Conservation (phyloP, 805 yeast species). For the Metschnikowia matae region DNA sequence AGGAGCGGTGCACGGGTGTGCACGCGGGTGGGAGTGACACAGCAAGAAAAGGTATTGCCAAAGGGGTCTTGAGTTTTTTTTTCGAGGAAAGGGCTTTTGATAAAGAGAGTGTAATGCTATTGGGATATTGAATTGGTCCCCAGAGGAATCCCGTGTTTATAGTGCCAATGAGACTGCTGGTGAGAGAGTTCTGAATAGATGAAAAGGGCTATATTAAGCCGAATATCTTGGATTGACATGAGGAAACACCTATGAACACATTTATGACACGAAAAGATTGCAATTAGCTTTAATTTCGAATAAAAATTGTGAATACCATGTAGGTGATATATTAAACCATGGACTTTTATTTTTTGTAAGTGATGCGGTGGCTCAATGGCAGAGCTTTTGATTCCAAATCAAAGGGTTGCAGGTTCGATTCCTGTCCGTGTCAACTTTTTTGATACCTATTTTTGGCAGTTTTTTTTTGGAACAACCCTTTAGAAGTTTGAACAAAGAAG, state of each 20-base stretch:
- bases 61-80: neutral
- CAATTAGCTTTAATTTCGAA: too few relatives aligned
- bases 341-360: neutral
- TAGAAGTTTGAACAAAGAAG: too few relatives aligned
- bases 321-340: neutral
- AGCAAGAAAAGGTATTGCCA: neutral
- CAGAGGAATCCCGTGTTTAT: neutral
- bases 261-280: too few relatives aligned
- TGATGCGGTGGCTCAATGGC: constrained; percentile 25
- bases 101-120: too few relatives aligned
- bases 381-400: constrained; percentile 25
- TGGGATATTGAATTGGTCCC: too few relatives aligned
- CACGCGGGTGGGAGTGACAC: neutral
- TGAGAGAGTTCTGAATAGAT: neutral
- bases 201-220: neutral
- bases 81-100: neutral
- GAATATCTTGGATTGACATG: neutral
- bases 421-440: constrained; percentile 22
- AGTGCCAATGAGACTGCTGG: neutral
- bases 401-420: constrained; percentile 25
- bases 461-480: too few relatives aligned
- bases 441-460: neutral
- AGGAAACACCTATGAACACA: neutral
- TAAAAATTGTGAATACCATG: too few relatives aligned
- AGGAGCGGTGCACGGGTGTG: constrained; percentile 6